Percentiles rank a stretch among this genome's conserved stretches.
Evolutionary conservation across 345 rosid species (phyloP).

Genomic region (Psidium guajava): DNA sequence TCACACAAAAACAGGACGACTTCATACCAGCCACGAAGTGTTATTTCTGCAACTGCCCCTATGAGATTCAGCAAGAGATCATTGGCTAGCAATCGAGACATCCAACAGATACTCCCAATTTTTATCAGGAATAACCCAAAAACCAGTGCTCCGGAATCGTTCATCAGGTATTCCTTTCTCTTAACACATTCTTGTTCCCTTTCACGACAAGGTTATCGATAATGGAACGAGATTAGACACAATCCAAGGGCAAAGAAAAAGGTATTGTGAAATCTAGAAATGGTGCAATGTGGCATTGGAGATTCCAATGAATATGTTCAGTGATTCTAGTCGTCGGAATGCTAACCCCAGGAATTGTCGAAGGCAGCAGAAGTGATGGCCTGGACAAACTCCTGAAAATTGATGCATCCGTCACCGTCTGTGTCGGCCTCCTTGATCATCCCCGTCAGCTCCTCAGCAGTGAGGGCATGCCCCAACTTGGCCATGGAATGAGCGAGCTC

Average conservation of each 20-base stretch:
- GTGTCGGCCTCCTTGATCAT: constrained; percentile 87
- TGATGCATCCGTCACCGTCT: constrained; percentile 79
- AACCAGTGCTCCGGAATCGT: not conserved
- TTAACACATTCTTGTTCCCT: not conserved
- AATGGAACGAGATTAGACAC: not conserved
- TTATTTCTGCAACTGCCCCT: not conserved
- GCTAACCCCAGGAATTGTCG: constrained; percentile 68
- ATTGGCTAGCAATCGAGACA: not conserved
- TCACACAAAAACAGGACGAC: not conserved
- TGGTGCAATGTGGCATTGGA: not conserved
- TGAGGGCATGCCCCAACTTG: constrained; percentile 60
- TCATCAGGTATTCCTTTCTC: not conserved
- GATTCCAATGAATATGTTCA: not conserved
- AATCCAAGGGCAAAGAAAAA: not conserved
- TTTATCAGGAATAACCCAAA: not conserved
- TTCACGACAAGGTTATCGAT: not conserved
- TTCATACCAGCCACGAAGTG: not conserved
- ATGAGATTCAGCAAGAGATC: not conserved
- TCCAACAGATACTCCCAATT: not conserved
- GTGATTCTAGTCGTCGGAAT: not conserved
- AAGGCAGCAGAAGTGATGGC: constrained; percentile 84
- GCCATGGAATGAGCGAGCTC: constrained; percentile 89
- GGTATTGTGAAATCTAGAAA: not conserved
- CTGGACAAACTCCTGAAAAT: constrained; percentile 60
- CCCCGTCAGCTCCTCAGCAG: constrained; percentile 72